Conservation (phyloP, 495 filamentous ascomycete genomes). For the Penicillium maclennaniae region DNA sequence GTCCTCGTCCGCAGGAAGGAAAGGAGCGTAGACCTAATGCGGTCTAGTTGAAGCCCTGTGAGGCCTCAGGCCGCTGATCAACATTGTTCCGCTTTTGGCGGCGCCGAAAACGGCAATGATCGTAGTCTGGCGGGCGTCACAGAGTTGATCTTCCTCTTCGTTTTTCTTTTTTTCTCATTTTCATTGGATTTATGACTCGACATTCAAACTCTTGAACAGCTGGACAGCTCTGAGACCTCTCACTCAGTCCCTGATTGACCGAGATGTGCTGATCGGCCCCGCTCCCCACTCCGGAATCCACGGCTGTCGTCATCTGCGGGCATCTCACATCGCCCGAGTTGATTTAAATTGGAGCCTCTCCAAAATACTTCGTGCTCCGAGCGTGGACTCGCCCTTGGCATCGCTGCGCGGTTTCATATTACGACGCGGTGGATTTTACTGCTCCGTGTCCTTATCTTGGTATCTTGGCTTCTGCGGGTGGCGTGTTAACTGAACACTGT, state of each 20-base stretch:
- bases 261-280: conserved; percentile 12
- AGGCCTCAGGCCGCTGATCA: background rate
- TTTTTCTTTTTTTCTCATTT: background rate
- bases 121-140: background rate
- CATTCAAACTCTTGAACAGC: background rate
- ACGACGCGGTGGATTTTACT: background rate
- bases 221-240: background rate
- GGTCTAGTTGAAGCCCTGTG: background rate
- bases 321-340: conserved; percentile 1
- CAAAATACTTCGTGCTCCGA: background rate
- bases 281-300: conserved; percentile 6
- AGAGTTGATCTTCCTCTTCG: conserved; percentile 1
- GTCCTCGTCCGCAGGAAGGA: too few species aligned
- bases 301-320: conserved; percentile 17
- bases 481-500: conserved; percentile 1
- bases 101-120: conserved; percentile 4
- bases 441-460: conserved; percentile 10
- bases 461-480: conserved; percentile 8
- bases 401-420: background rate
- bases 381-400: background rate
- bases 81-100: background rate
- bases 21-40: background rate
- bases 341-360: conserved; percentile 10
- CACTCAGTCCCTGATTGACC: background rate
- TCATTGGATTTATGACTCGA: background rate